Evolutionary conservation across 306 rosid species (phyloP).

Genomic region (Dryas octopetala): DNA sequence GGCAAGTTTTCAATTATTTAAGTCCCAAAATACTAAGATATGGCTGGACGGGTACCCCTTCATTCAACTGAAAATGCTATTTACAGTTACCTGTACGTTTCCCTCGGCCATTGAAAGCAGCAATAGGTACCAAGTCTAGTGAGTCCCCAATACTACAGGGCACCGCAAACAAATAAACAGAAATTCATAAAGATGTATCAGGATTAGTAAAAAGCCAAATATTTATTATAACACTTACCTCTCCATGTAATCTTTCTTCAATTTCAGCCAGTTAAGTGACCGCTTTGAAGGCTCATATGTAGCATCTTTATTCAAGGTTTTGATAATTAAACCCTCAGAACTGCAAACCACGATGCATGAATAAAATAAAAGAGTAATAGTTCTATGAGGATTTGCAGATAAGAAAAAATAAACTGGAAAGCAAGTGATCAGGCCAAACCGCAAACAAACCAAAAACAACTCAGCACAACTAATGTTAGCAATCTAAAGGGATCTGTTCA

Average conservation of each 20-base stretch:
- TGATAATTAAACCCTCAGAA: conserved; percentile 87
- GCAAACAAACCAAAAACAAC: neutral
- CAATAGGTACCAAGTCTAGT: conserved; percentile 93
- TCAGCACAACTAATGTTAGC: conserved; percentile 14
- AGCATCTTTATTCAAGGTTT: conserved; percentile 79
- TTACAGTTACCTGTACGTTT: conserved; percentile 77
- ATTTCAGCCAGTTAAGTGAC: conserved; percentile 87
- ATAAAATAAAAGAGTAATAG: conserved; percentile 6
- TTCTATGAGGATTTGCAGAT: conserved; percentile 4
- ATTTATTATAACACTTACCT: conserved; percentile 42
- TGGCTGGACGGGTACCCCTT: conserved; percentile 18
- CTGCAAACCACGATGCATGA: conserved; percentile 48
- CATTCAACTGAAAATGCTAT: conserved; percentile 16
- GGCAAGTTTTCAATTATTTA: neutral
- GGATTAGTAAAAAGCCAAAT: conserved; percentile 14
- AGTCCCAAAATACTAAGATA: conserved; percentile 1
- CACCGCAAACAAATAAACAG: conserved; percentile 25
- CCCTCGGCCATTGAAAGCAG: conserved; percentile 94
- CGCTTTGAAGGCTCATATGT: conserved; percentile 93
- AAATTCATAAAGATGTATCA: conserved; percentile 24
- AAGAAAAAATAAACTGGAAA: conserved; percentile 3
- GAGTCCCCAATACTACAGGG: conserved; percentile 88
- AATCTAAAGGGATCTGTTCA: neutral
- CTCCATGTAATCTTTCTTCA: conserved; percentile 92
- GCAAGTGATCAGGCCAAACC: neutral